Evolutionary conservation across 202 grass and related monocot genomes (phyloP).

Genomic region (Saccharum hybrid): DNA sequence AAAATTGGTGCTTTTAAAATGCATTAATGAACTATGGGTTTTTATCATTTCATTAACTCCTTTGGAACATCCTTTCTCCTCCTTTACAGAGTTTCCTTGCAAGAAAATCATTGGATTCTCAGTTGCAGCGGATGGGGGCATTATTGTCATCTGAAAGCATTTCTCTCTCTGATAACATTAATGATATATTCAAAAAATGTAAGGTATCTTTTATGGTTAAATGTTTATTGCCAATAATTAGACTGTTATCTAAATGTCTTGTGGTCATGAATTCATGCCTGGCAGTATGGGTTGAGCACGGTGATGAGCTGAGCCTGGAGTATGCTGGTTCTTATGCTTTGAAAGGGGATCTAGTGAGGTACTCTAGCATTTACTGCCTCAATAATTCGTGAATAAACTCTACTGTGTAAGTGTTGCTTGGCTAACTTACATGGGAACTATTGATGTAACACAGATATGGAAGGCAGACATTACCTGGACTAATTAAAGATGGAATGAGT

Average conservation of each 20-base stretch:
- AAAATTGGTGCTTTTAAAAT: conserved; percentile 19
- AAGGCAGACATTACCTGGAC: conserved; percentile 87
- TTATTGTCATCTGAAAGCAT: conserved; percentile 83
- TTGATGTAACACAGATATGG: conserved; percentile 73
- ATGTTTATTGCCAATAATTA: conserved; percentile 39
- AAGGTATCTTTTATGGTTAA: conserved; percentile 28
- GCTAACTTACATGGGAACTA: conserved; percentile 34
- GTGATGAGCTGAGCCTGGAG: conserved; percentile 95
- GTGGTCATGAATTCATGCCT: not conserved
- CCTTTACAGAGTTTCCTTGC: conserved; percentile 83
- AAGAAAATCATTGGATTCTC: conserved; percentile 81
- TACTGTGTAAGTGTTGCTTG: conserved; percentile 5
- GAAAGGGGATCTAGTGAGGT: conserved; percentile 97
- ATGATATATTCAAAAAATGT: conserved; percentile 85
- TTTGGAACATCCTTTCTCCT: conserved; percentile 32
- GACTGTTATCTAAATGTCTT: conserved; percentile 29
- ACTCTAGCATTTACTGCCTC: conserved; percentile 43
- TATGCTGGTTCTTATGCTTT: conserved; percentile 96
- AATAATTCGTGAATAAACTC: conserved; percentile 19
- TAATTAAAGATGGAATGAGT: conserved; percentile 93
- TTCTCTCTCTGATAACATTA: conserved; percentile 60
- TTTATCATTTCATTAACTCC: conserved; percentile 36
- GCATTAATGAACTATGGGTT: not conserved
- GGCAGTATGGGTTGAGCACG: conserved; percentile 91
- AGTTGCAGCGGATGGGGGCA: conserved; percentile 73